Conservation (phyloP, 768 basidiomycete genomes). For the Mycena alexandri region DNA sequence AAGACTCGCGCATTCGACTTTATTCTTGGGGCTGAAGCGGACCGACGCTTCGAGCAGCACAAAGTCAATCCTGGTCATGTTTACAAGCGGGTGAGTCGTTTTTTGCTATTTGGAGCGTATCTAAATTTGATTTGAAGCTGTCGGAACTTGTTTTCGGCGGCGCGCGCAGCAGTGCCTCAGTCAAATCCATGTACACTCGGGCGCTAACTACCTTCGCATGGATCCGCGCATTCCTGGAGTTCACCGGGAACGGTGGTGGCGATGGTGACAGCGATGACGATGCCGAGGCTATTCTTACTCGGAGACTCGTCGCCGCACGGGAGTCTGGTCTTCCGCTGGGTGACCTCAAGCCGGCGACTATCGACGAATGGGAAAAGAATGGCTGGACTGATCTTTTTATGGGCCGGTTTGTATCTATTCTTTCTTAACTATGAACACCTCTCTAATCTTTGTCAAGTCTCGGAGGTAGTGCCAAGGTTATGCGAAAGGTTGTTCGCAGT, state of each 20-base stretch:
- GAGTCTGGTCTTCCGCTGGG: background rate
- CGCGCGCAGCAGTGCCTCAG: background rate
- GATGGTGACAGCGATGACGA: background rate
- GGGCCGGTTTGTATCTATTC: background rate
- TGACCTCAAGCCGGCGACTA: background rate
- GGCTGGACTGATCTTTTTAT: background rate
- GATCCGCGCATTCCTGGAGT: background rate
- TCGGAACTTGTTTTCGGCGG: background rate
- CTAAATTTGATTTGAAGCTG: background rate
- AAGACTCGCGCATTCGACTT: slow-evolving; percentile 1
- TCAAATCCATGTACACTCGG: background rate
- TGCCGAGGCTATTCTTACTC: background rate
- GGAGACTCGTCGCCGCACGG: background rate
- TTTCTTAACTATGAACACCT: too few species aligned
- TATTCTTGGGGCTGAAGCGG: background rate
- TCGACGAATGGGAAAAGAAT: background rate
- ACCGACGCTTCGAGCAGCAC: background rate
- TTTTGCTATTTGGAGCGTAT: background rate
- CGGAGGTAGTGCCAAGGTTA: slow-evolving; percentile 2
- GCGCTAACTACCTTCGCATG: background rate
- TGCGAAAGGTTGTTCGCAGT: background rate
- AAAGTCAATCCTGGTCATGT: background rate
- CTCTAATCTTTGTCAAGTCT: too few species aligned
- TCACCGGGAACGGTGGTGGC: background rate
- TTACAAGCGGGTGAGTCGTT: background rate